Evolutionary conservation across 2,329 filamentous ascomycete species (phyloP), one percentile per base, ranked within the genome.

Genomic region (Byssothecium circinans): DNA sequence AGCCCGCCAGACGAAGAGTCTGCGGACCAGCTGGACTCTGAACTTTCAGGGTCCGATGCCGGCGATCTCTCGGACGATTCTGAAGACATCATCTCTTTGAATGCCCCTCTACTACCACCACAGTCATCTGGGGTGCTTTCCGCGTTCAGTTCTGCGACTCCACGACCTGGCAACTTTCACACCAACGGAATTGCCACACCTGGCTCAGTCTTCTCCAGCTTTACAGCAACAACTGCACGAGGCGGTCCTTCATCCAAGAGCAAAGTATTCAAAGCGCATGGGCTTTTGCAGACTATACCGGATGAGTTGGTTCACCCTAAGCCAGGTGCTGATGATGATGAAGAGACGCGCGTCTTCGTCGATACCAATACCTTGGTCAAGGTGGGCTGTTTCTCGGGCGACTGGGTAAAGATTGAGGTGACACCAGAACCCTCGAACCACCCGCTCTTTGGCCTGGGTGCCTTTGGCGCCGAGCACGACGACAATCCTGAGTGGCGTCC

Each of bases 341-440:
- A 95, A 59, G 84, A 87, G 58, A 86, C 89, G 1, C 85, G 94
- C 39, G 81, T 97, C 2, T 99, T 92, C 62, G 91, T 99, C 4
- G 91, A 96, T 60, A 87, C 95, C 7, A 86, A 83, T 47, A 89
- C 89, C 1, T 74, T 99, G 17, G 87, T 89, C 12, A 91, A 91
- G 58, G 87, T 99, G 44, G 91, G 92, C 14, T 97, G 92, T 70
- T 99, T 99, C 67, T 97, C 92, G 0, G 94, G 94, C 23, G 94
- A 99, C 65, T 99, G 94, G 94, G 90, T 96, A 10, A 85, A 87
- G 18, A 78, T 96, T 10, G 90, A 96, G 72, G 80, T 83, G 5
- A 81, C 88, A 0, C 81, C 88, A 56, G 89, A 91, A 64, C 87
- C 89, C 49, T 86, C 81, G 18, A 74, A 77, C 14, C 87, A 83